These are phyloP conservation scores for Solanum clarkiae DNA, from an alignment of 257 asterid genomes.

Conservation along the genomic window DNA sequence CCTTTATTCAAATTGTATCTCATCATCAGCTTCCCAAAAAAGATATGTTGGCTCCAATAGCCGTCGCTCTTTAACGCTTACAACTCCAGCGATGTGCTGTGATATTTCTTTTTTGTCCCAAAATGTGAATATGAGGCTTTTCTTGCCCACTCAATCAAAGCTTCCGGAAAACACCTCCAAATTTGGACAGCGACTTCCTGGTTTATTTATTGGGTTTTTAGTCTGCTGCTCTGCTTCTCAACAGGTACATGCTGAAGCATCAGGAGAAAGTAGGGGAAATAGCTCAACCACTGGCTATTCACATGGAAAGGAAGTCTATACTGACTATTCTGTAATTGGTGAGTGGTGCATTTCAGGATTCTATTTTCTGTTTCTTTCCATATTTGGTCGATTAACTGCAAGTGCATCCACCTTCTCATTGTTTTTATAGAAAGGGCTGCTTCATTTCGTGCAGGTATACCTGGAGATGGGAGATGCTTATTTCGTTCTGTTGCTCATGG, in stretches of 20 bases:
- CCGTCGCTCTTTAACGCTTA: conserved; percentile 26
- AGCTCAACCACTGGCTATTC: conserved; percentile 21
- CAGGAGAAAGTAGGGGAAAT: conserved; percentile 19
- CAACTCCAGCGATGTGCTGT: conserved; percentile 14
- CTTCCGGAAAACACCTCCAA: conserved; percentile 16
- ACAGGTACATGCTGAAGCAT: conserved; percentile 51
- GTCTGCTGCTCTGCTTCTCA: conserved; percentile 51
- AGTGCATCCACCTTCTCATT: neutral
- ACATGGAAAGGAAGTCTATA: conserved; percentile 50
- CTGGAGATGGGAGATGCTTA: conserved; percentile 99
- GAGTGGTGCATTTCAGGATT: neutral
- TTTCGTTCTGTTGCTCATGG: conserved; percentile 94
- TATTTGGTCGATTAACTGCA: neutral
- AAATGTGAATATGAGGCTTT: conserved; percentile 28
- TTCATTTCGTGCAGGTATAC: conserved; percentile 54
- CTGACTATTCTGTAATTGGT: conserved; percentile 75
- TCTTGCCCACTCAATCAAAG: conserved; percentile 26
- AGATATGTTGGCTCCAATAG: conserved; percentile 9
- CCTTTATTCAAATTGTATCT: conserved; percentile 13
- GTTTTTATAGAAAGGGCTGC: conserved; percentile 3
- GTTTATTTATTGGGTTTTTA: conserved; percentile 39
- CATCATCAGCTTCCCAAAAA: conserved; percentile 16
- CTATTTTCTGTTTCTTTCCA: neutral
- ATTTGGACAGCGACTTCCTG: conserved; percentile 34
- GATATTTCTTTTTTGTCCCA: conserved; percentile 25